These are phyloP conservation scores for Fomitopsis pulvina DNA, from an alignment of 768 basidiomycete genomes.

Conservation along the genomic window DNA sequence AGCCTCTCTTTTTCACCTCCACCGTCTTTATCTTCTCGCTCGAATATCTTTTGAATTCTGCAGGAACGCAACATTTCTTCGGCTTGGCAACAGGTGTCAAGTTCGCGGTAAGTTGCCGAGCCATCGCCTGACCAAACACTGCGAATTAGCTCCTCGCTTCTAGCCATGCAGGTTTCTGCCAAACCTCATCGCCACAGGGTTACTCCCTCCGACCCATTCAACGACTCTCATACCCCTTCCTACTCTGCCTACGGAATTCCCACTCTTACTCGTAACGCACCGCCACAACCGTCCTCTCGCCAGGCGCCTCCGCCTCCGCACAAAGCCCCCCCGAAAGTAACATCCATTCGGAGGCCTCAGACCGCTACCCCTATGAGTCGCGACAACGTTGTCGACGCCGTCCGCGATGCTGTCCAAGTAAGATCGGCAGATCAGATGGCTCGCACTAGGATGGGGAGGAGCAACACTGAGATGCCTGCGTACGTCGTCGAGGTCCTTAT, in stretches of 20 bases:
- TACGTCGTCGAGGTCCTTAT: conserved; percentile 25
- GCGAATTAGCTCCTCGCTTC: conserved; percentile 4
- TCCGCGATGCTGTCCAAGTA: conserved; percentile 63
- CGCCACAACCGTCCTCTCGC: conserved; percentile 7
- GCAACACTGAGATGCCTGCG: conserved; percentile 43
- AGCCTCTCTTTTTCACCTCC: background rate
- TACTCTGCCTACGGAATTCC: conserved; percentile 26
- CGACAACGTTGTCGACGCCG: conserved; percentile 51
- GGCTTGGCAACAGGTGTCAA: background rate
- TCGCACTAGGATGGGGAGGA: conserved; percentile 46
- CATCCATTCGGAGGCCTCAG: conserved; percentile 20
- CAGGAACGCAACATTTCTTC: background rate
- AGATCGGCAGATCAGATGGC: conserved; percentile 37
- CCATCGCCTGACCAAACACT: conserved; percentile 11
- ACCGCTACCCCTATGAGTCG: conserved; percentile 18
- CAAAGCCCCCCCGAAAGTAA: conserved; percentile 29
- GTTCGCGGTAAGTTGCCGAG: conserved; percentile 6
- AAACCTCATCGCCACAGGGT: conserved; percentile 22
- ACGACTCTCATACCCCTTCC: conserved; percentile 22
- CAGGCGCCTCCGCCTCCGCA: conserved; percentile 29
- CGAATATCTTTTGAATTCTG: background rate
- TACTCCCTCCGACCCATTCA: conserved; percentile 22
- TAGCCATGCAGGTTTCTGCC: conserved; percentile 21
- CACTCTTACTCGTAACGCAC: conserved; percentile 23
- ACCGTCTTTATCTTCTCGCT: background rate